These are phyloP conservation scores for Fonsecaea multimorphosa DNA, from an alignment of 2,329 filamentous ascomycete genomes.

Conservation along the genomic window DNA sequence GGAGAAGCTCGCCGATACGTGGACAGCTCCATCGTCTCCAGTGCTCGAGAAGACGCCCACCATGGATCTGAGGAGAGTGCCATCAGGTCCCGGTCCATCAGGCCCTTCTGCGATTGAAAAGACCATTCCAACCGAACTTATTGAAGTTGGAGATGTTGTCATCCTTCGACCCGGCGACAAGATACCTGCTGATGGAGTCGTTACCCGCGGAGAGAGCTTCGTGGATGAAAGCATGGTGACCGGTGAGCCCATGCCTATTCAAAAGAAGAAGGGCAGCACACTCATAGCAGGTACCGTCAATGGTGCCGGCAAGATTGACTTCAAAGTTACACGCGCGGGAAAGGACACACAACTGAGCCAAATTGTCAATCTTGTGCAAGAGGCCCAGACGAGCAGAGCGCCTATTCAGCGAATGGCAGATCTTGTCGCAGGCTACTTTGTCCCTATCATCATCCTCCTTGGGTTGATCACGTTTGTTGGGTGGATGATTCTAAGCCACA, in stretches of 20 bases:
- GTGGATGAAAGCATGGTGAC: constrained; percentile 99
- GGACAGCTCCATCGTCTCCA: constrained; percentile 58
- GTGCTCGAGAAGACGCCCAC: constrained; percentile 53
- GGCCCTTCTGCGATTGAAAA: constrained; percentile 69
- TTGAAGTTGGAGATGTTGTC: constrained; percentile 92
- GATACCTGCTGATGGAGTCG: constrained; percentile 87
- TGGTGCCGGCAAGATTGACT: constrained; percentile 86
- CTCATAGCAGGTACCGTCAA: constrained; percentile 97
- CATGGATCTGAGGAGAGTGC: constrained; percentile 39
- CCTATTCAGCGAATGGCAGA: constrained; percentile 95
- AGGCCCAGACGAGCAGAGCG: constrained; percentile 91
- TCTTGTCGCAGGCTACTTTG: constrained; percentile 88
- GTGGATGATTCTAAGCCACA: constrained; percentile 95
- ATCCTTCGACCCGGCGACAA: constrained; percentile 94
- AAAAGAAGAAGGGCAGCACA: constrained; percentile 78
- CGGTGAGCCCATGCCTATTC: constrained; percentile 92
- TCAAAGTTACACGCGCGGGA: constrained; percentile 88
- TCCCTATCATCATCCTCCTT: constrained; percentile 84
- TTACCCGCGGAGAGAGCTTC: constrained; percentile 89
- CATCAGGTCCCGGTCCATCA: constrained; percentile 17
- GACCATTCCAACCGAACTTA: constrained; percentile 88
- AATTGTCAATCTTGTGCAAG: constrained; percentile 97
- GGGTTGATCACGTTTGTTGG: constrained; percentile 82
- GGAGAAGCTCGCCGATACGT: constrained; percentile 84
- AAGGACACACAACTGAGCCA: constrained; percentile 96